phyloP scores from a whole-genome alignment of 176 grass and related monocot genomes.

The Tuctoria greenei region DNA sequence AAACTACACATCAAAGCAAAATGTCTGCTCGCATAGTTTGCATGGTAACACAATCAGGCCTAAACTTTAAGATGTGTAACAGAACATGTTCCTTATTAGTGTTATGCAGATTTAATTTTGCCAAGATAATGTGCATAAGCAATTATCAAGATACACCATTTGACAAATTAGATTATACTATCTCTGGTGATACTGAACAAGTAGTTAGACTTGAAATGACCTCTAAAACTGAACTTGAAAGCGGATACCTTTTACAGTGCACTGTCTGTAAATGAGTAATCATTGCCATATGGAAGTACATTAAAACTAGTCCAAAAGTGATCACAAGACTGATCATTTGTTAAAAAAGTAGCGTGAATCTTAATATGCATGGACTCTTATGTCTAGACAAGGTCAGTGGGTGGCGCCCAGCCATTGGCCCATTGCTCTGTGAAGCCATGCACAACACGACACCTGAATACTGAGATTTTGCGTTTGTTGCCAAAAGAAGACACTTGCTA shows the following conservation, averaged over 20 bases:
- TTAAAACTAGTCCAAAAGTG: not conserved
- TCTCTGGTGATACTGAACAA: not conserved
- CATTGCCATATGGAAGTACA: not conserved
- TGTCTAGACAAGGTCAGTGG: not conserved
- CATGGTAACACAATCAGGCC: not conserved
- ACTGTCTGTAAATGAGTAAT: not conserved
- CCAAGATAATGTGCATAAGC: not conserved
- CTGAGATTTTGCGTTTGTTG: not conserved
- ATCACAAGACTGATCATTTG: not conserved
- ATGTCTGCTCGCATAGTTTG: not conserved
- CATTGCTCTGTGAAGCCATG: not conserved
- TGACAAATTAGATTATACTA: not conserved
- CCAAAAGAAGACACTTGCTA: not conserved
- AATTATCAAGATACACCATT: not conserved
- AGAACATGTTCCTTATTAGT: not conserved
- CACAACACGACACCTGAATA: not conserved
- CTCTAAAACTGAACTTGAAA: not conserved
- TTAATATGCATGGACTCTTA: not conserved
- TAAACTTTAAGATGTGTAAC: not conserved
- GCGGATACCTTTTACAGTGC: not conserved
- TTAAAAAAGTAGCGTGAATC: not conserved
- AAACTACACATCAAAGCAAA: not conserved
- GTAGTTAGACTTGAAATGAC: not conserved
- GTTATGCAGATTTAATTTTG: not conserved
- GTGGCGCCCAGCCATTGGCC: not conserved